These are phyloP conservation scores for Microcyclospora pomicola DNA, from an alignment of 2,329 filamentous ascomycete species.

Conservation along the genomic window DNA sequence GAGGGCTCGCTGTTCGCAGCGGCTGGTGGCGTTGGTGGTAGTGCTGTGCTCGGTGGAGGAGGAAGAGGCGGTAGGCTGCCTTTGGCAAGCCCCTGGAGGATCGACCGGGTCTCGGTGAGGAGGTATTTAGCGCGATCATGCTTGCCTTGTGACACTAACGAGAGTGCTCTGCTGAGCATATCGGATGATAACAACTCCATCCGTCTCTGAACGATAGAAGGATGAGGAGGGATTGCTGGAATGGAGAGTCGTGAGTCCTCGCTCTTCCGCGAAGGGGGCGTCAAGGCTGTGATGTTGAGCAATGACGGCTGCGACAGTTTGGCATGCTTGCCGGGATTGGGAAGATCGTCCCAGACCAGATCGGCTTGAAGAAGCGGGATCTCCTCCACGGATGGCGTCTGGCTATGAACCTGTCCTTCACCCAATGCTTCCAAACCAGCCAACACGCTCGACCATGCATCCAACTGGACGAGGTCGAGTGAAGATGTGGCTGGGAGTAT, in stretches of 20 bases:
- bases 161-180: constrained; percentile 87
- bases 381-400: constrained; percentile 78
- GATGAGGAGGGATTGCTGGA: constrained; percentile 86
- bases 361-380: constrained; percentile 91
- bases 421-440: constrained; percentile 89
- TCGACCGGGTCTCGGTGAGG: constrained; percentile 82
- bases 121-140: constrained; percentile 89
- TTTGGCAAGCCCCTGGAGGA: constrained; percentile 90
- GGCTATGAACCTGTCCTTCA: constrained; percentile 71
- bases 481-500: constrained; percentile 74
- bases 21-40: constrained; percentile 21
- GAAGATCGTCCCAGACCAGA: constrained; percentile 81
- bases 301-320: constrained; percentile 82
- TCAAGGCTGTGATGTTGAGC: constrained; percentile 90
- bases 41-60: constrained; percentile 35
- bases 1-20: neutral
- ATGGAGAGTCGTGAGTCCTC: constrained; percentile 31
- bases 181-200: constrained; percentile 98
- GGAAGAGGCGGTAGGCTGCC: constrained; percentile 84
- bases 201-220: constrained; percentile 83
- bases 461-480: constrained; percentile 67
- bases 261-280: constrained; percentile 32
- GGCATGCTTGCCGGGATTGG: constrained; percentile 72
- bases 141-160: constrained; percentile 78
- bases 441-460: constrained; percentile 94